These are phyloP conservation scores for Malassezia obtusa DNA, from an alignment of 1,284 basidiomycete genomes.

Conservation along the genomic window DNA sequence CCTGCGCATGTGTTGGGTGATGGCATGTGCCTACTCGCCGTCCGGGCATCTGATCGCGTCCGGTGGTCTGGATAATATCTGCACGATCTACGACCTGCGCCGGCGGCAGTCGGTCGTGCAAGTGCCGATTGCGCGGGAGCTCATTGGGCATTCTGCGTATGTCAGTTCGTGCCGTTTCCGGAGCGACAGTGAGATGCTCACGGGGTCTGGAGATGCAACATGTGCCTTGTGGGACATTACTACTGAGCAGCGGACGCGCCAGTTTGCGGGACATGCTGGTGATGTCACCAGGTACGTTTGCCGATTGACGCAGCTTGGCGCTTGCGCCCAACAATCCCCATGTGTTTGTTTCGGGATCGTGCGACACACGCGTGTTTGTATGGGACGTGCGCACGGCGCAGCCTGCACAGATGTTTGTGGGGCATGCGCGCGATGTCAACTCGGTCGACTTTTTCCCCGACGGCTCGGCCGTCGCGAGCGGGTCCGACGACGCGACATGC, in stretches of 20 bases:
- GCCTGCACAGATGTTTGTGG: constrained; percentile 94
- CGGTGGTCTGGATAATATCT: constrained; percentile 97
- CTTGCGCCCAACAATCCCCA: constrained; percentile 59
- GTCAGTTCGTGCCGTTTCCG: constrained; percentile 95
- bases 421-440: constrained; percentile 98
- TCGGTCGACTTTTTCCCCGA: constrained; percentile 59
- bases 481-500: constrained; percentile 97
- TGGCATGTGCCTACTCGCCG: constrained; percentile 98
- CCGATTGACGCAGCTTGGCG: not conserved
- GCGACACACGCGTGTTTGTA: constrained; percentile 92
- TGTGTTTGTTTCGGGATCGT: constrained; percentile 93
- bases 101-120: constrained; percentile 54
- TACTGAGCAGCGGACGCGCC: constrained; percentile 82
- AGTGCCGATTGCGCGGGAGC: constrained; percentile 62
- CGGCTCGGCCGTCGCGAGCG: constrained; percentile 90
- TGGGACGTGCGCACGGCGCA: constrained; percentile 97
- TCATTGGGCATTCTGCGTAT: constrained; percentile 94
- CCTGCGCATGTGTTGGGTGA: constrained; percentile 93
- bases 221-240: constrained; percentile 99
- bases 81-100: constrained; percentile 89
- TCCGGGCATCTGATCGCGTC: constrained; percentile 95
- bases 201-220: constrained; percentile 95
- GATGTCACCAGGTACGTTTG: constrained; percentile 63
- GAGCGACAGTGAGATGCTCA: constrained; percentile 95
- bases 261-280: constrained; percentile 97